Evolutionary conservation across 2,329 filamentous ascomycete genomes (phyloP).

Genomic region (Helicocarpus griseus): DNA sequence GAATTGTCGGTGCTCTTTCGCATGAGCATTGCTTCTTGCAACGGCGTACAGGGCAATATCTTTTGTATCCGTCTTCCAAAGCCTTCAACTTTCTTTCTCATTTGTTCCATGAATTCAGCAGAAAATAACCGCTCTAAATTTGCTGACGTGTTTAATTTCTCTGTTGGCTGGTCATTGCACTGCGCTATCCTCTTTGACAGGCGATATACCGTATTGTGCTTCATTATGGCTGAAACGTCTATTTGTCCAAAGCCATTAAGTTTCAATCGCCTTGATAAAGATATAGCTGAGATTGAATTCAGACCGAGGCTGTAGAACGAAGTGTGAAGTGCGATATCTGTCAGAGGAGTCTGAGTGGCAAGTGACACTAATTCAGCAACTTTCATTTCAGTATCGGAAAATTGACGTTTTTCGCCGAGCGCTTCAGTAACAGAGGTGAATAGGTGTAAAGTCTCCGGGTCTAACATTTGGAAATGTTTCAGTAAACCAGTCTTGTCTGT

Average conservation of each 20-base stretch:
- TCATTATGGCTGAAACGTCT: constrained; percentile 61
- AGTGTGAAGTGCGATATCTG: constrained; percentile 50
- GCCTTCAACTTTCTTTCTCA: constrained; percentile 25
- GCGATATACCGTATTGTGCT: constrained; percentile 54
- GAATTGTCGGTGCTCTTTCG: constrained; percentile 36
- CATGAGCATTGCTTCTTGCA: constrained; percentile 82
- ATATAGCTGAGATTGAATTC: constrained; percentile 75
- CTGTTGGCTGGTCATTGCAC: not conserved
- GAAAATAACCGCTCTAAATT: constrained; percentile 13
- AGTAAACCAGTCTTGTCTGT: constrained; percentile 52
- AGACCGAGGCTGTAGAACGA: constrained; percentile 72
- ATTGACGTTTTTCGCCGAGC: constrained; percentile 26
- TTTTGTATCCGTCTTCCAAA: constrained; percentile 35
- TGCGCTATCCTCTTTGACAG: constrained; percentile 27
- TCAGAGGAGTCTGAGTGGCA: constrained; percentile 37
- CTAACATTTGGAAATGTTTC: constrained; percentile 39
- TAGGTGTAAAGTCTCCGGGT: constrained; percentile 36
- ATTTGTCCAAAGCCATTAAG: constrained; percentile 38
- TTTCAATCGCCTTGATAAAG: constrained; percentile 51
- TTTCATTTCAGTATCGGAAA: constrained; percentile 46
- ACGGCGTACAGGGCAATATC: constrained; percentile 70
- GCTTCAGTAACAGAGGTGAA: constrained; percentile 23
- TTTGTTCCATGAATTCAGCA: constrained; percentile 19
- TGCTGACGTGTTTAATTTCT: not conserved
- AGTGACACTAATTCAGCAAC: constrained; percentile 49